Evolutionary conservation across 2,329 filamentous ascomycete species (phyloP).

Genomic region (Leptographium procerum): DNA sequence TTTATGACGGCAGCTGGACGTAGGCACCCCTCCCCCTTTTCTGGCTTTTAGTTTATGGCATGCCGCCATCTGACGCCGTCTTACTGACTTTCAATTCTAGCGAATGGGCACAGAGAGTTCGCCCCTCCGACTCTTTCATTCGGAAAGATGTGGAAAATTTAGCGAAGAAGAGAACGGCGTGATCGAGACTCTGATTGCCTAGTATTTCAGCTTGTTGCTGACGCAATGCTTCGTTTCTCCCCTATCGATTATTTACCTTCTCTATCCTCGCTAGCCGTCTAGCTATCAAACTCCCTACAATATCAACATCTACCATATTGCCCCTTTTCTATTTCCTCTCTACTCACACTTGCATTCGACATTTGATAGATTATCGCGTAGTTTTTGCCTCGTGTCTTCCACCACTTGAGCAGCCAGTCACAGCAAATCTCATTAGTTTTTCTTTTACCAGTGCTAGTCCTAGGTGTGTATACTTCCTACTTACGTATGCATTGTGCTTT

Average conservation of each 20-base stretch:
- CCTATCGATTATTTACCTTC: background rate
- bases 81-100: slow-evolving; percentile 1
- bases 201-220: background rate
- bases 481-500: too few species aligned
- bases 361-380: background rate
- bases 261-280: background rate
- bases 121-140: slow-evolving; percentile 11
- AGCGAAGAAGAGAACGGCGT: background rate
- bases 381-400: too few species aligned
- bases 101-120: slow-evolving; percentile 14
- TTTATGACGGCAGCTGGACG: slow-evolving; percentile 98
- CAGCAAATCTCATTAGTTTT: too few species aligned
- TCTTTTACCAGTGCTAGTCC: too few species aligned
- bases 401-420: too few species aligned
- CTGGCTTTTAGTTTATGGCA: too few species aligned
- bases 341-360: background rate
- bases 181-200: background rate
- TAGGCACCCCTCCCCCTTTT: slow-evolving; percentile 40
- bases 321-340: background rate
- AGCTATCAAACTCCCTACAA: background rate
- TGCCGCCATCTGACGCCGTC: background rate
- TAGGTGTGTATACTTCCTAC: too few species aligned
- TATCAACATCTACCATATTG: background rate
- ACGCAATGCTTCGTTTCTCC: background rate
- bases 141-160: slow-evolving; percentile 1